Percentiles rank a stretch among this genome's conserved stretches.
phyloP scores from a whole-genome alignment of 1,284 basidiomycete species.

The Hypsizygus ulmarius region DNA sequence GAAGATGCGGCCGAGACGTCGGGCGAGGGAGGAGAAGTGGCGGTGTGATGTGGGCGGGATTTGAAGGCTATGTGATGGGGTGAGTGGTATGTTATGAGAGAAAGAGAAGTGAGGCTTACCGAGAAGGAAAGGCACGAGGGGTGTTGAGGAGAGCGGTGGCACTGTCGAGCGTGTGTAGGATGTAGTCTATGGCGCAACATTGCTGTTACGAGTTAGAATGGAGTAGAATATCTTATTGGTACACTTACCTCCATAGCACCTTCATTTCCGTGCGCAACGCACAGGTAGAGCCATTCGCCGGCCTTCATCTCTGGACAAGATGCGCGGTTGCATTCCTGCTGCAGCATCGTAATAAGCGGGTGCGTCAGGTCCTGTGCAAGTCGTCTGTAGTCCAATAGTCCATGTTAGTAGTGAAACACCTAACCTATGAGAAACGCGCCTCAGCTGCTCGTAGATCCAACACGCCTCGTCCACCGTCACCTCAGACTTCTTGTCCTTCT shows the following conservation, averaged over 20 bases:
- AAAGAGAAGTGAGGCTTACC: conserved; percentile 44
- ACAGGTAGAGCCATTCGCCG: conserved; percentile 94
- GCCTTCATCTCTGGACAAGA: conserved; percentile 97
- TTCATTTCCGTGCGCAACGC: conserved; percentile 86
- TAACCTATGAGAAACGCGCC: conserved; percentile 46
- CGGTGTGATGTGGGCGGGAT: conserved; percentile 80
- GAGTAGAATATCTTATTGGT: not conserved
- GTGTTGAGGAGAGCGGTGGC: conserved; percentile 93
- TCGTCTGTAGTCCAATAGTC: conserved; percentile 51
- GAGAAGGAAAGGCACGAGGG: conserved; percentile 86
- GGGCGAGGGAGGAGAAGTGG: conserved; percentile 85
- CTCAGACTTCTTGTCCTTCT: conserved; percentile 40
- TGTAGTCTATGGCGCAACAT: conserved; percentile 98
- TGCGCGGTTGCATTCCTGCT: conserved; percentile 79
- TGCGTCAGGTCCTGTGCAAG: conserved; percentile 91
- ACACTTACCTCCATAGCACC: conserved; percentile 68
- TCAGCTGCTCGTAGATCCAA: conserved; percentile 94
- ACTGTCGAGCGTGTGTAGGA: conserved; percentile 91
- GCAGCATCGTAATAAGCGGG: conserved; percentile 83
- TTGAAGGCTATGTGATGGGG: conserved; percentile 51
- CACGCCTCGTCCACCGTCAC: conserved; percentile 74
- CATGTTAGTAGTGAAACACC: not conserved
- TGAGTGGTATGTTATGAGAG: not conserved
- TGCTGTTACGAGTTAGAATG: conserved; percentile 46
- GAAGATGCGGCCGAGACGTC: conserved; percentile 91